Conservation (phyloP, 495 filamentous ascomycete species). For the Penicillium odoratum region DNA sequence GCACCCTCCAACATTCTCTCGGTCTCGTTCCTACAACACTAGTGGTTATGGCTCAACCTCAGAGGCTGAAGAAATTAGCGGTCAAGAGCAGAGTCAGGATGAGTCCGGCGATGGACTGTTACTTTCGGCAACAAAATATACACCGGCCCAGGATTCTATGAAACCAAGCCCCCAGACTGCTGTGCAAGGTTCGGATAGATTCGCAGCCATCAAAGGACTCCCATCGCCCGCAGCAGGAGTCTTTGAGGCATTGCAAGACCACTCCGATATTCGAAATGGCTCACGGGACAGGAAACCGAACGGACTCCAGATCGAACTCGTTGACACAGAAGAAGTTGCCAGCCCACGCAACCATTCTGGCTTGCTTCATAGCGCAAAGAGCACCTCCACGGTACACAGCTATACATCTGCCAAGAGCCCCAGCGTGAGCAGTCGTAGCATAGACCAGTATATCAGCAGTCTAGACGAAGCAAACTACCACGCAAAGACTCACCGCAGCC, state of each 20-base stretch:
- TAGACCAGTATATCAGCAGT: constrained; percentile 87
- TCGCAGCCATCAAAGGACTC: constrained; percentile 50
- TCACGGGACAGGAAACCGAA: constrained; percentile 81
- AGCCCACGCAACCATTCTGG: constrained; percentile 23
- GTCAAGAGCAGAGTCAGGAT: constrained; percentile 32
- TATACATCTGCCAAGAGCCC: constrained; percentile 51
- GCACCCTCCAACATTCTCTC: constrained; percentile 48
- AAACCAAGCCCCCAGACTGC: constrained; percentile 54
- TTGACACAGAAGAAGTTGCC: constrained; percentile 50
- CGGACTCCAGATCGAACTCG: constrained; percentile 72
- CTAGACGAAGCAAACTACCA: constrained; percentile 72
- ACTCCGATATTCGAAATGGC: constrained; percentile 61
- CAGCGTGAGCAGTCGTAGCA: constrained; percentile 60
- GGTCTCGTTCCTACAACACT: constrained; percentile 38
- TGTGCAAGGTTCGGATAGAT: constrained; percentile 46
- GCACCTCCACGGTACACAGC: constrained; percentile 50
- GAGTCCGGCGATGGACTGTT: constrained; percentile 33
- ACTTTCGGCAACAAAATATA: constrained; percentile 54
- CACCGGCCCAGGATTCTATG: constrained; percentile 39
- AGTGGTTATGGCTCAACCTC: constrained; percentile 51
- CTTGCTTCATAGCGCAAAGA: constrained; percentile 43
- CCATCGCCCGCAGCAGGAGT: constrained; percentile 58
- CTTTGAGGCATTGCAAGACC: constrained; percentile 58
- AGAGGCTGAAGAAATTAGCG: constrained; percentile 42
- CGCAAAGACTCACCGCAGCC: constrained; percentile 52